A percentile compares a stretch with the other conserved stretches of the same genome.
Evolutionary conservation across 2,329 filamentous ascomycete species (phyloP).

Genomic region (Fusarium torreyae): DNA sequence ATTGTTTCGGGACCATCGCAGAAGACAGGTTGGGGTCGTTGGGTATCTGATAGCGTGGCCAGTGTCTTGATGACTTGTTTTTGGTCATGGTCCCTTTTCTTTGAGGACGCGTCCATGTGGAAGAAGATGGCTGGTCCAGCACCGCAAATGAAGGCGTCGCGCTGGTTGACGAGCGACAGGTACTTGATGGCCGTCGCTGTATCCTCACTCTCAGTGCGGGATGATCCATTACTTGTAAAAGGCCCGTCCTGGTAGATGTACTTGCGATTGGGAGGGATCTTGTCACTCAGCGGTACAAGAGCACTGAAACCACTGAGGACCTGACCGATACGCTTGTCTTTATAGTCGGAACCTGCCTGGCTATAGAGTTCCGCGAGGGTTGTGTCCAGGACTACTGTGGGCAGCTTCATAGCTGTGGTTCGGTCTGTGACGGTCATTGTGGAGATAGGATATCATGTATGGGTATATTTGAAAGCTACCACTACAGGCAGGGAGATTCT

Average conservation of each 20-base stretch:
- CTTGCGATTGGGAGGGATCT: conserved; percentile 55
- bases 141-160: conserved; percentile 55
- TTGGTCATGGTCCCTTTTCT: conserved; percentile 48
- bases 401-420: conserved; percentile 37
- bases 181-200: conserved; percentile 53
- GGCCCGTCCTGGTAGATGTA: conserved; percentile 56
- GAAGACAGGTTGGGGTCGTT: conserved; percentile 54
- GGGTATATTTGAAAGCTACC: neutral
- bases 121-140: conserved; percentile 51
- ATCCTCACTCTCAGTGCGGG: conserved; percentile 29
- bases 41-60: conserved; percentile 46
- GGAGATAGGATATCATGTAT: neutral
- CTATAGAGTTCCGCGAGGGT: conserved; percentile 56
- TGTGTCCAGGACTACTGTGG: conserved; percentile 53
- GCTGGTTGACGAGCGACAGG: conserved; percentile 55
- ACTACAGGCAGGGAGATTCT: neutral
- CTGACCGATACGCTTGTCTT: conserved; percentile 50
- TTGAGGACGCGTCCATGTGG: conserved; percentile 43
- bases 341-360: conserved; percentile 41
- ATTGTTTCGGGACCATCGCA: conserved; percentile 48
- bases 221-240: conserved; percentile 46
- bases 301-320: conserved; percentile 52
- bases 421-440: conserved; percentile 13
- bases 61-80: conserved; percentile 53
- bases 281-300: conserved; percentile 44